A percentile compares a stretch with the other conserved stretches of the same genome.
phyloP scores from a whole-genome alignment of 75 land plant species.

The Larix kaempferi region DNA sequence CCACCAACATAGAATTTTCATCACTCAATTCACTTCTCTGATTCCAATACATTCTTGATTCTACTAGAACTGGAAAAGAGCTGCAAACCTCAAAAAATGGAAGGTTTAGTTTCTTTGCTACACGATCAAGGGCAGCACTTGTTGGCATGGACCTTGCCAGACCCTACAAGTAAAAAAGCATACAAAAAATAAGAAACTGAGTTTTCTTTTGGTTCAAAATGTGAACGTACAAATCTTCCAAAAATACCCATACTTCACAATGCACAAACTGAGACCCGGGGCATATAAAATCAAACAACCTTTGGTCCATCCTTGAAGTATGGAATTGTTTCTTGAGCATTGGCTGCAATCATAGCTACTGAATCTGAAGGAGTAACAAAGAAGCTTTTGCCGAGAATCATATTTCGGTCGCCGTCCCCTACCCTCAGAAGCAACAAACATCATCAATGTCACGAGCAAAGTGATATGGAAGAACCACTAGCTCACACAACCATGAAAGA shows the following conservation, averaged over 20 bases:
- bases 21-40: background rate
- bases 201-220: background rate
- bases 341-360: conserved; percentile 98
- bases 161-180: conserved; percentile 35
- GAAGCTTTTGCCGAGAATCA: conserved; percentile 83
- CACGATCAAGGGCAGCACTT: conserved; percentile 94
- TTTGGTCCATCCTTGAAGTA: conserved; percentile 83
- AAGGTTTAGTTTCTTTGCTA: conserved; percentile 76
- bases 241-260: background rate
- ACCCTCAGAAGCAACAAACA: background rate
- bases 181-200: background rate
- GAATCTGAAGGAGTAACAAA: conserved; percentile 98
- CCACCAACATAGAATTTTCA: background rate
- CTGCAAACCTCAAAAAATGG: conserved; percentile 81
- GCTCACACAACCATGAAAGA: background rate
- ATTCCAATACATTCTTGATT: background rate
- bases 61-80: background rate
- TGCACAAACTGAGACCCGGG: background rate
- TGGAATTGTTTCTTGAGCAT: conserved; percentile 86
- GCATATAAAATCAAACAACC: conserved; percentile 27
- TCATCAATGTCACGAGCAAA: background rate
- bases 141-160: conserved; percentile 97
- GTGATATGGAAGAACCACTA: background rate
- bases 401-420: conserved; percentile 98
- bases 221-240: background rate